Conservation (phyloP, 1,284 basidiomycete genomes). For the Peniophora sp. region DNA sequence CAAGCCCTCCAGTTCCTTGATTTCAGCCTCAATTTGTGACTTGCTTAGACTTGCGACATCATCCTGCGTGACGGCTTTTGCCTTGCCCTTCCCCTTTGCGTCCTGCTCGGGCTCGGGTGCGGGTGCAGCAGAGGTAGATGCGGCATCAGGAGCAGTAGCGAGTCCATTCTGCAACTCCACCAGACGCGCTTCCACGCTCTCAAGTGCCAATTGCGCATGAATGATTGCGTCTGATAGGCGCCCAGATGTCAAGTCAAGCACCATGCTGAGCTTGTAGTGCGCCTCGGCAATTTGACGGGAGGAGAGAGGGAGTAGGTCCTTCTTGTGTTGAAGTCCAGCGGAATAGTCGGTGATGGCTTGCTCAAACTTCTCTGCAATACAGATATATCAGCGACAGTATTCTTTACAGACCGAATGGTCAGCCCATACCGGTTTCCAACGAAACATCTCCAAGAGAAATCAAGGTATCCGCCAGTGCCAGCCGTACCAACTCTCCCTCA, state of each 20-base stretch:
- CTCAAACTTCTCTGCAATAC: slow-evolving; percentile 79
- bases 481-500: slow-evolving; percentile 49
- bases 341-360: slow-evolving; percentile 83
- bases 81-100: slow-evolving; percentile 63
- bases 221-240: slow-evolving; percentile 71
- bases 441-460: slow-evolving; percentile 83
- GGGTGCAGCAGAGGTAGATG: not conserved
- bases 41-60: slow-evolving; percentile 53
- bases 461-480: slow-evolving; percentile 81
- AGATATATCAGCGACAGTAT: not conserved
- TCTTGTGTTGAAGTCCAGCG: slow-evolving; percentile 65
- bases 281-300: slow-evolving; percentile 85
- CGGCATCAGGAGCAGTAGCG: slow-evolving; percentile 18
- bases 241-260: slow-evolving; percentile 78
- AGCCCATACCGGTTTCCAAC: slow-evolving; percentile 71
- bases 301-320: slow-evolving; percentile 61
- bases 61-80: slow-evolving; percentile 29
- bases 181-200: slow-evolving; percentile 65
- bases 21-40: slow-evolving; percentile 64
- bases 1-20: slow-evolving; percentile 70
- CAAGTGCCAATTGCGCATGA: slow-evolving; percentile 72
- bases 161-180: slow-evolving; percentile 55
- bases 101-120: slow-evolving; percentile 15
- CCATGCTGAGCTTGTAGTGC: slow-evolving; percentile 86
- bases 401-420: too few relatives aligned